Evolutionary conservation across 352 stramenopile genomes (phyloP).

Genomic region (Phytophthora rubi): DNA sequence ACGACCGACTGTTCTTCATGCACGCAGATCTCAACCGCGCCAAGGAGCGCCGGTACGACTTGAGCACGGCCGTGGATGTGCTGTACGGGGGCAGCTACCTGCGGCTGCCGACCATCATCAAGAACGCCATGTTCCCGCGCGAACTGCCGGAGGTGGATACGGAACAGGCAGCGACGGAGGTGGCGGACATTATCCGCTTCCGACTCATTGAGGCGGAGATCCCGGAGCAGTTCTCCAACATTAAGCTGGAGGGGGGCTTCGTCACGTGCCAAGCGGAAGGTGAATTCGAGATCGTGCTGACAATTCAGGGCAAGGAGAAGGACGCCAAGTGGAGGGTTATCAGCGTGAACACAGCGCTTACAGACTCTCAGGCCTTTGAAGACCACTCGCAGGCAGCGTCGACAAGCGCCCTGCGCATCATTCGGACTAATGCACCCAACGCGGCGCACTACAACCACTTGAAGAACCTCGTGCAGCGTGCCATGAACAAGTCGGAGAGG

Average conservation of each 20-base stretch:
- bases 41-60: constrained; percentile 82
- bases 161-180: constrained; percentile 56
- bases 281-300: constrained; percentile 88
- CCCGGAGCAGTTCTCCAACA: constrained; percentile 78
- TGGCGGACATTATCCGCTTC: constrained; percentile 85
- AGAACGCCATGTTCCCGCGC: constrained; percentile 72
- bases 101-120: constrained; percentile 73
- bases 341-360: constrained; percentile 80
- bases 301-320: constrained; percentile 78
- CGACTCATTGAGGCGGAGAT: constrained; percentile 85
- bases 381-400: constrained; percentile 61
- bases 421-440: constrained; percentile 78
- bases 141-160: constrained; percentile 74
- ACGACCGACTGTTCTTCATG: constrained; percentile 88
- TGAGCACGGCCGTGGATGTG: constrained; percentile 83
- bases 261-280: constrained; percentile 77
- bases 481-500: constrained; percentile 86
- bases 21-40: constrained; percentile 82
- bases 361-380: constrained; percentile 62
- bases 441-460: constrained; percentile 81
- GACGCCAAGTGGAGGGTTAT: constrained; percentile 83
- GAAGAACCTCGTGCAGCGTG: constrained; percentile 83
- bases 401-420: constrained; percentile 76
- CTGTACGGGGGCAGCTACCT: constrained; percentile 81
- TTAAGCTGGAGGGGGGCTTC: constrained; percentile 79